A percentile compares a stretch with the other conserved stretches of the same genome.
These are phyloP conservation scores for Lachnellula subtilissima DNA, from an alignment of 2,329 filamentous ascomycete genomes.

Conservation along the genomic window DNA sequence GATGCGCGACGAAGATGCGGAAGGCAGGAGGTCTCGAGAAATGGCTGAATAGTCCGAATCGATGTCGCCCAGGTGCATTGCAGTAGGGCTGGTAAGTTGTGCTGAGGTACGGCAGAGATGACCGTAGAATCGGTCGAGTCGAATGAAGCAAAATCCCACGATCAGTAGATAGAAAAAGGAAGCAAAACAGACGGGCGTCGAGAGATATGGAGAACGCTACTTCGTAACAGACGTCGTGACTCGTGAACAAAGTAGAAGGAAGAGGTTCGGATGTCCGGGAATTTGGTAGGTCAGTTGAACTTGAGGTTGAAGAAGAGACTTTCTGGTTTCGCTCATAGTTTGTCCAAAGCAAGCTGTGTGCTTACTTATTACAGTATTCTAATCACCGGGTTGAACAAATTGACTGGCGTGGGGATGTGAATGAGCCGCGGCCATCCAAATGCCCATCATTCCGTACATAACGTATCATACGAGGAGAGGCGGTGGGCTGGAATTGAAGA, in stretches of 20 bases:
- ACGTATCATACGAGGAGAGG: no score
- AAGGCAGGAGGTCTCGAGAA: not conserved
- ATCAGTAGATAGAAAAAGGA: slow-evolving; percentile 1
- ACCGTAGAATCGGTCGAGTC: not conserved
- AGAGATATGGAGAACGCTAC: not conserved
- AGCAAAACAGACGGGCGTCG: not conserved
- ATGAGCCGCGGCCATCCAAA: no score
- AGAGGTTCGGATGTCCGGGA: not conserved
- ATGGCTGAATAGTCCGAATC: not conserved
- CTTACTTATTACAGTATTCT: not conserved
- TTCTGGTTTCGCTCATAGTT: not conserved
- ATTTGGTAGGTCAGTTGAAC: not conserved
- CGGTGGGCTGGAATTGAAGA: no score
- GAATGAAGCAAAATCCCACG: not conserved
- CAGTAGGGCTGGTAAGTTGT: slow-evolving; percentile 6
- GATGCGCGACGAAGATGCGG: not conserved
- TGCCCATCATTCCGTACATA: no score
- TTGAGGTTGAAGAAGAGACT: not conserved
- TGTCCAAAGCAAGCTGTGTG: not conserved
- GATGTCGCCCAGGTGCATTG: slow-evolving; percentile 5
- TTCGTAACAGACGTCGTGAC: no score
- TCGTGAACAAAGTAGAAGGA: not conserved
- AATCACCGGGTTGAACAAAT: not conserved
- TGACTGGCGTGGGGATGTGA: no score
- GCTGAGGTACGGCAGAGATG: slow-evolving; percentile 11